Evolutionary conservation across 1,284 basidiomycete genomes (phyloP).

Genomic region (Rhodofomes roseus): DNA sequence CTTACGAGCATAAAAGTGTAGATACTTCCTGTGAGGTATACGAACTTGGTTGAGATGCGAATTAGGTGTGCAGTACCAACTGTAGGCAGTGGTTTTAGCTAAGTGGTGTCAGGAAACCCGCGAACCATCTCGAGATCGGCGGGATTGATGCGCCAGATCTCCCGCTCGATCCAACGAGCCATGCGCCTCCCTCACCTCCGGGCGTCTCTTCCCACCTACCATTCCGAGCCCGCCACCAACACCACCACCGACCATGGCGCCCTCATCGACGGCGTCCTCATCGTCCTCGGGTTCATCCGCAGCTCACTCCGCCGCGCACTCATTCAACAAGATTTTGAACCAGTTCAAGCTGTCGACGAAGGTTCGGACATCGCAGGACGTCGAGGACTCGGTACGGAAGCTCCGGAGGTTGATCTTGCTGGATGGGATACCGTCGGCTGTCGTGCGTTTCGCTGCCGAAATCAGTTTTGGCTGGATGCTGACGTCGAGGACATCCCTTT

Average conservation of each 20-base stretch:
- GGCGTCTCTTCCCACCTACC: neutral
- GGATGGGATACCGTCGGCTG: slow-evolving; percentile 77
- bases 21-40: too few species aligned
- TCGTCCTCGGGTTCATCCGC: slow-evolving; percentile 20
- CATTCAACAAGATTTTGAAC: slow-evolving; percentile 74
- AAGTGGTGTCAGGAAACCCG: neutral
- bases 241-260: neutral
- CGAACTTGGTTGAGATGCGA: too few species aligned
- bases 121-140: neutral
- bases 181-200: neutral
- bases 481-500: slow-evolving; percentile 3
- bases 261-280: slow-evolving; percentile 10
- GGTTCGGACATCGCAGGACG: slow-evolving; percentile 60
- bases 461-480: neutral
- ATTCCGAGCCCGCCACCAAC: neutral
- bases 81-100: too few species aligned
- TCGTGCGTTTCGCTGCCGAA: neutral
- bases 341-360: slow-evolving; percentile 61
- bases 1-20: too few species aligned
- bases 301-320: slow-evolving; percentile 51
- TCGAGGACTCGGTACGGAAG: slow-evolving; percentile 79
- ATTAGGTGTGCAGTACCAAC: too few species aligned
- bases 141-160: neutral
- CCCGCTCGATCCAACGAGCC: neutral
- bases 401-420: slow-evolving; percentile 81